Percentiles rank a stretch among this genome's conserved stretches.
Evolutionary conservation across 2,329 filamentous ascomycete genomes (phyloP).

Genomic region (Colletotrichum filicis): DNA sequence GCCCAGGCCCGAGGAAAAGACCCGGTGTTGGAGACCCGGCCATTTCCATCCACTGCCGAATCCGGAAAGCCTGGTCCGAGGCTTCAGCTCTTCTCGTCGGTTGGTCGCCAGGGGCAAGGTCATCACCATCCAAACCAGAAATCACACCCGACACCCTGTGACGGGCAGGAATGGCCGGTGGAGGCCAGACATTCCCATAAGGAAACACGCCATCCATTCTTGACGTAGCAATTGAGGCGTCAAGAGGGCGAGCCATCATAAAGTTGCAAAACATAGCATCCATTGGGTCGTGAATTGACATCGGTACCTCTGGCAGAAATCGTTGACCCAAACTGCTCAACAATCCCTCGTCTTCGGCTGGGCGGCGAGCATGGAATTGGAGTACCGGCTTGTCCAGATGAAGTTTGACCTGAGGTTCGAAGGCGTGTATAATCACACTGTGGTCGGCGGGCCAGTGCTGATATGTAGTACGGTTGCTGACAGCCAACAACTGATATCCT

Average conservation of each 20-base stretch:
- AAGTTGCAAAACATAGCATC: constrained; percentile 74
- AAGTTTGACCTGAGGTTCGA: constrained; percentile 75
- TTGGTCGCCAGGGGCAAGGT: constrained; percentile 43
- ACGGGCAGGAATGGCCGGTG: constrained; percentile 72
- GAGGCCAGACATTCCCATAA: constrained; percentile 78
- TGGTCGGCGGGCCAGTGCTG: constrained; percentile 73
- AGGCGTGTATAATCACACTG: constrained; percentile 76
- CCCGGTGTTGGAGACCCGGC: constrained; percentile 44
- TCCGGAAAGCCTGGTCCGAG: constrained; percentile 76
- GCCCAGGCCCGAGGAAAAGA: constrained; percentile 43
- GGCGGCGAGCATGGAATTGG: constrained; percentile 55
- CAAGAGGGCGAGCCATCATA: constrained; percentile 68
- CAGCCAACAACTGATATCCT: constrained; percentile 79
- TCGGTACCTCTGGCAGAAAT: constrained; percentile 63
- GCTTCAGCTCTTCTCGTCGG: constrained; percentile 68
- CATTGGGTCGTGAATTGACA: constrained; percentile 57
- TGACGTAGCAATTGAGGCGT: constrained; percentile 47
- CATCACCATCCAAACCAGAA: constrained; percentile 39
- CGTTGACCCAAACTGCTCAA: constrained; percentile 42
- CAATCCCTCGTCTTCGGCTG: background rate
- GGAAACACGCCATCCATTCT: constrained; percentile 47
- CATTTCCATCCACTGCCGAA: constrained; percentile 83
- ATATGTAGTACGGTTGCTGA: constrained; percentile 64
- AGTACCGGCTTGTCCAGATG: constrained; percentile 81
- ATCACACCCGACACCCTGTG: constrained; percentile 59